phyloP scores from a whole-genome alignment of 768 basidiomycete genomes.

The Lactarius sanguifluus region DNA sequence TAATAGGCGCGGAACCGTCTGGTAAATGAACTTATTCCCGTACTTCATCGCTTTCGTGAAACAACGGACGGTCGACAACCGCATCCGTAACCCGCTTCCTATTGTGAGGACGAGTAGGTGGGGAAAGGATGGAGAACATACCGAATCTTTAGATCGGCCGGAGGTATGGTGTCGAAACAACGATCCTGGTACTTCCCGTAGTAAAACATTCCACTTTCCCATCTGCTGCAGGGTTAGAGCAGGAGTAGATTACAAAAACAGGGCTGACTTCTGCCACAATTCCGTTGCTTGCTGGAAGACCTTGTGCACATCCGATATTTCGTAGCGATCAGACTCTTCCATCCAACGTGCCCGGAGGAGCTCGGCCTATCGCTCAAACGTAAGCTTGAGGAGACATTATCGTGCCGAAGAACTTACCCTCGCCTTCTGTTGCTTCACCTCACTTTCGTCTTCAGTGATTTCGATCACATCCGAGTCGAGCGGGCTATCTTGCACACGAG shows the following conservation, averaged over 20 bases:
- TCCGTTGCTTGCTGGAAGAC: constrained; percentile 54
- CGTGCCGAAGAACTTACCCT: constrained; percentile 51
- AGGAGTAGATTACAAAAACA: neutral
- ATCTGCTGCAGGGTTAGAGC: constrained; percentile 41
- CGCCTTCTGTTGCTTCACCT: constrained; percentile 56
- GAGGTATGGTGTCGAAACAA: constrained; percentile 56
- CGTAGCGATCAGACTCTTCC: constrained; percentile 84
- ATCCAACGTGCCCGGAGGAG: constrained; percentile 90
- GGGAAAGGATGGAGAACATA: constrained; percentile 31
- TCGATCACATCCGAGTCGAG: constrained; percentile 49
- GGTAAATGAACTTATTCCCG: constrained; percentile 96
- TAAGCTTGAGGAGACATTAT: constrained; percentile 1
- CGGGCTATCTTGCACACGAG: constrained; percentile 14
- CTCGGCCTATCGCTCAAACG: constrained; percentile 52
- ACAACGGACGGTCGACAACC: constrained; percentile 59
- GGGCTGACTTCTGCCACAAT: constrained; percentile 50
- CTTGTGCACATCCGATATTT: constrained; percentile 57
- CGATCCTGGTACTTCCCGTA: constrained; percentile 88
- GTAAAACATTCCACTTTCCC: constrained; percentile 86
- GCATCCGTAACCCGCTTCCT: constrained; percentile 61
- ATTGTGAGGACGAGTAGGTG: neutral
- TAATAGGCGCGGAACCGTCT: constrained; percentile 88
- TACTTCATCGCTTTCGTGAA: constrained; percentile 69
- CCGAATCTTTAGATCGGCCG: constrained; percentile 48
- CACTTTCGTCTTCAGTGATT: constrained; percentile 55